A percentile compares a stretch with the other conserved stretches of the same genome.
Evolutionary conservation across 1,284 basidiomycete genomes (phyloP).

Genomic region (Ceratobasidium sp.): DNA sequence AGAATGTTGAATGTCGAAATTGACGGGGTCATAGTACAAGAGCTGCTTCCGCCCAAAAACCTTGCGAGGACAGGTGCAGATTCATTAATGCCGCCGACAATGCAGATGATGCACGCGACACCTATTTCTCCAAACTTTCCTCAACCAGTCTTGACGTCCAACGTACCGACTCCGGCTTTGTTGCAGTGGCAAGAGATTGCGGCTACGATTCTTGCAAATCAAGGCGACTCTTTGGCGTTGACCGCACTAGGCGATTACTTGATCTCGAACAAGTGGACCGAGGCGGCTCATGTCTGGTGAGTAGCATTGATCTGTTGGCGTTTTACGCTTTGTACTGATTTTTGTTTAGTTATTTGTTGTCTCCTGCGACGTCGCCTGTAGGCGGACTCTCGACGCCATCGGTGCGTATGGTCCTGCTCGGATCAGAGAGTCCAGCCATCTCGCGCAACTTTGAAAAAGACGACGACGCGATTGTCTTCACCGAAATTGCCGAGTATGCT

Average conservation of each 20-base stretch:
- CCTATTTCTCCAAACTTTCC: constrained; percentile 76
- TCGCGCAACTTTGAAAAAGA: constrained; percentile 74
- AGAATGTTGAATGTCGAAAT: too few species aligned
- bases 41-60: constrained; percentile 75
- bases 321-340: constrained; percentile 36
- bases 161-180: constrained; percentile 70
- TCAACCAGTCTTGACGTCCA: constrained; percentile 59
- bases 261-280: constrained; percentile 75
- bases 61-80: constrained; percentile 58
- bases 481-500: constrained; percentile 94
- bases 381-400: constrained; percentile 75
- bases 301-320: constrained; percentile 47
- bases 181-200: constrained; percentile 88
- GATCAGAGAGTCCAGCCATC: constrained; percentile 70
- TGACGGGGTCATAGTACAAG: constrained; percentile 81
- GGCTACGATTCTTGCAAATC: constrained; percentile 85
- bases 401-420: constrained; percentile 75
- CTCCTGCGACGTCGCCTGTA: constrained; percentile 83
- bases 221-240: constrained; percentile 76
- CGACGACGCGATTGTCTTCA: constrained; percentile 84
- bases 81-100: constrained; percentile 61
- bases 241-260: constrained; percentile 91
- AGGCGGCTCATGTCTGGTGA: constrained; percentile 94
- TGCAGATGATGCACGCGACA: constrained; percentile 62
- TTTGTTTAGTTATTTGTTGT: constrained; percentile 81